These are phyloP conservation scores for Suillus alpinus DNA, from an alignment of 768 basidiomycete species.

Conservation along the genomic window DNA sequence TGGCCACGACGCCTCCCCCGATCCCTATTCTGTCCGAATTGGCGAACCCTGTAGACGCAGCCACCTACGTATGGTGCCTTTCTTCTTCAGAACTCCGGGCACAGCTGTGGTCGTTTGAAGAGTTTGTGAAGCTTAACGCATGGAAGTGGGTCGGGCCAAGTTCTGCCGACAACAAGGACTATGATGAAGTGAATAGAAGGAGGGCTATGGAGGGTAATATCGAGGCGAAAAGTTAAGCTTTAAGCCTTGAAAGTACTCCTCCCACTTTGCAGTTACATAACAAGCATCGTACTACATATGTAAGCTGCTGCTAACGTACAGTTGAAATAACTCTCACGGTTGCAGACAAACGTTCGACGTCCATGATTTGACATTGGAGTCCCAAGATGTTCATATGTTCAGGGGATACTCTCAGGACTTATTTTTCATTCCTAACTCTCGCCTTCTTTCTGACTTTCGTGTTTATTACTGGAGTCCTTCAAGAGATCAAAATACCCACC, in stretches of 20 bases:
- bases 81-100: conserved; percentile 44
- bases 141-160: conserved; percentile 70
- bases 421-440: conserved; percentile 36
- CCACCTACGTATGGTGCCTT: conserved; percentile 72
- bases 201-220: conserved; percentile 39
- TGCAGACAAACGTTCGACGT: background rate
- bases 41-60: conserved; percentile 39
- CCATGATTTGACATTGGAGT: background rate
- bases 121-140: conserved; percentile 73
- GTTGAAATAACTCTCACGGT: background rate
- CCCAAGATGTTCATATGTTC: background rate
- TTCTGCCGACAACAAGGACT: conserved; percentile 36
- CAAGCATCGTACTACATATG: no score
- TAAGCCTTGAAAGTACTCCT: background rate
- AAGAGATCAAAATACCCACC: conserved; percentile 11
- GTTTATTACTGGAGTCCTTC: conserved; percentile 33
- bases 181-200: conserved; percentile 52
- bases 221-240: background rate
- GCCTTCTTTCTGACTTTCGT: conserved; percentile 43
- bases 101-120: conserved; percentile 77
- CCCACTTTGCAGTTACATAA: no score
- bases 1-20: conserved; percentile 42
- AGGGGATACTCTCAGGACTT: background rate
- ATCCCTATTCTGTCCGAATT: conserved; percentile 38
- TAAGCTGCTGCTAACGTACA: no score